Conservation (phyloP, 1,284 basidiomycete species). For the Veloporphyrellus conicus region DNA sequence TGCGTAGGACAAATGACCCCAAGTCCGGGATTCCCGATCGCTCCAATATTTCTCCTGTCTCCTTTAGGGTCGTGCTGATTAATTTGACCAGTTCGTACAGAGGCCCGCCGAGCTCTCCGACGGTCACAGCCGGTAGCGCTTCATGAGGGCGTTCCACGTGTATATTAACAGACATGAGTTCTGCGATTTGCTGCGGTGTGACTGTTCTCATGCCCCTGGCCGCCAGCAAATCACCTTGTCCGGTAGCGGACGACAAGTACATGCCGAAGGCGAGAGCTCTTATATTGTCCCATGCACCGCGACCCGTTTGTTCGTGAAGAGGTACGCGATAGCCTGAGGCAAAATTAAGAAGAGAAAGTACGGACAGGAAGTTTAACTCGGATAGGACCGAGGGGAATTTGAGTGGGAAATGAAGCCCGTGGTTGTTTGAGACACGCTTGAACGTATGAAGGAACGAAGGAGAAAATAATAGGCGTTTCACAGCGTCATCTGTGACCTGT, state of each 20-base stretch:
- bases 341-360: slow-evolving; percentile 76
- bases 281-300: slow-evolving; percentile 79
- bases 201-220: slow-evolving; percentile 61
- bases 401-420: slow-evolving; percentile 72
- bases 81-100: slow-evolving; percentile 69
- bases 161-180: slow-evolving; percentile 64
- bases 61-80: slow-evolving; percentile 60
- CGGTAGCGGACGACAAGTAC: slow-evolving; percentile 60
- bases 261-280: slow-evolving; percentile 66
- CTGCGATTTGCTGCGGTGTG: slow-evolving; percentile 56
- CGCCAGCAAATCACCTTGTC: slow-evolving; percentile 59
- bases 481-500: slow-evolving; percentile 53
- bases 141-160: slow-evolving; percentile 71
- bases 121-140: slow-evolving; percentile 61
- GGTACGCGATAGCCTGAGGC: slow-evolving; percentile 72
- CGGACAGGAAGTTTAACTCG: slow-evolving; percentile 70
- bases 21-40: slow-evolving; percentile 62
- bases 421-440: slow-evolving; percentile 53
- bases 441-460: slow-evolving; percentile 61
- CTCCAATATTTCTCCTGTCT: slow-evolving; percentile 67
- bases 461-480: slow-evolving; percentile 60
- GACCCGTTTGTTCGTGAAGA: slow-evolving; percentile 62
- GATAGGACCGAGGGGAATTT: slow-evolving; percentile 65
- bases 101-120: slow-evolving; percentile 74
- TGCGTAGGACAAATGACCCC: slow-evolving; percentile 68